phyloP scores from a whole-genome alignment of 345 rosid genomes.

The Linum usitatissimum region DNA sequence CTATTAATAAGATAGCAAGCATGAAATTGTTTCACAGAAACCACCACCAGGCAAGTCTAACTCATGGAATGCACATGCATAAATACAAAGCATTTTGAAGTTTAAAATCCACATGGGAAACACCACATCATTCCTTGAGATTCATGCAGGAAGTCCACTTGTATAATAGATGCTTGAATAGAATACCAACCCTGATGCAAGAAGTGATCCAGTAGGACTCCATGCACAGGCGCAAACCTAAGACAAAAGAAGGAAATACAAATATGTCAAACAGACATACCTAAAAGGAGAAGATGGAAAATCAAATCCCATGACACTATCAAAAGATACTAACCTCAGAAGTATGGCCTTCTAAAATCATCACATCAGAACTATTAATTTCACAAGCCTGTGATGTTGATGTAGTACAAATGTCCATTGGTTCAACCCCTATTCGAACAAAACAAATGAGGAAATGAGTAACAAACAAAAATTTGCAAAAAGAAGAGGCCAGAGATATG shows the following conservation, averaged over 20 bases:
- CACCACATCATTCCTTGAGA: neutral
- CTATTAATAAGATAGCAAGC: constrained; percentile 24
- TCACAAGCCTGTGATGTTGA: constrained; percentile 50
- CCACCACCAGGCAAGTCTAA: neutral
- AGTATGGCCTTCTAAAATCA: constrained; percentile 91
- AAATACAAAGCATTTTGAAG: neutral
- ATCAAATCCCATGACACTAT: neutral
- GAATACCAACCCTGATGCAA: constrained; percentile 88
- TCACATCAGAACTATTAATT: constrained; percentile 80
- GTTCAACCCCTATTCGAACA: constrained; percentile 42
- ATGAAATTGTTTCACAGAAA: neutral
- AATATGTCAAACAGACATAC: neutral
- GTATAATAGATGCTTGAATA: constrained; percentile 7
- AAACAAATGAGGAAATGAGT: neutral
- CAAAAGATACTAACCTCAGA: constrained; percentile 61
- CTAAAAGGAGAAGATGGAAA: neutral
- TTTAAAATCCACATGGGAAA: constrained; percentile 3
- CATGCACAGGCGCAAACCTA: constrained; percentile 99
- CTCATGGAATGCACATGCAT: neutral
- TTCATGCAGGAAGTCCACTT: neutral
- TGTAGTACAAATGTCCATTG: constrained; percentile 54
- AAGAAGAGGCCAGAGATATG: neutral
- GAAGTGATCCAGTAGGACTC: constrained; percentile 97
- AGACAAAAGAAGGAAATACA: constrained; percentile 8
- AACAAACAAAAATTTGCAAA: neutral